A percentile compares a stretch with the other conserved stretches of the same genome.
Conservation (phyloP, 1,139 yeast genomes). For the Pichia sp. region DNA sequence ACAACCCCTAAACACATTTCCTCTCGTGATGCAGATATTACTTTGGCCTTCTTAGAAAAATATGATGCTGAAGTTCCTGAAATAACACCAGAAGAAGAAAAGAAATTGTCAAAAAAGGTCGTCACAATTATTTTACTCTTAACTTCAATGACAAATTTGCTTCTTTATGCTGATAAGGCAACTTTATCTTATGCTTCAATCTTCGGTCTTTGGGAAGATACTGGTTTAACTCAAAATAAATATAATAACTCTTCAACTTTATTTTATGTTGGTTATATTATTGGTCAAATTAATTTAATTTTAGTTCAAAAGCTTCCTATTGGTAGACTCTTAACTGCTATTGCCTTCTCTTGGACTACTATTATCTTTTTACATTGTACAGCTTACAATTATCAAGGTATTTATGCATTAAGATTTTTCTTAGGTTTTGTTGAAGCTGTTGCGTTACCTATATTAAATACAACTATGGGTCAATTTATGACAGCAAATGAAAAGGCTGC, state of each 20-base stretch:
- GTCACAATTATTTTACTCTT: slow-evolving; percentile 29
- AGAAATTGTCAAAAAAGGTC: slow-evolving; percentile 28
- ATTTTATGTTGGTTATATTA: slow-evolving; percentile 39
- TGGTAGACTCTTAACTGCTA: slow-evolving; percentile 27
- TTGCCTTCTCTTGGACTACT: slow-evolving; percentile 30
- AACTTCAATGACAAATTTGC: slow-evolving; percentile 30
- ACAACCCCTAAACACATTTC: slow-evolving; percentile 9
- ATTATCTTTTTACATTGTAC: slow-evolving; percentile 31
- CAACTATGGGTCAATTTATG: slow-evolving; percentile 33
- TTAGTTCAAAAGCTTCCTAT: slow-evolving; percentile 33
- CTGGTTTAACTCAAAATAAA: slow-evolving; percentile 31
- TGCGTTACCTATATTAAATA: slow-evolving; percentile 33
- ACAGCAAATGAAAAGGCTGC: slow-evolving; percentile 32
- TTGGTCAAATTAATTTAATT: slow-evolving; percentile 31
- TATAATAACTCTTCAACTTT: slow-evolving; percentile 37
- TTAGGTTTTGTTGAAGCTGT: slow-evolving; percentile 34
- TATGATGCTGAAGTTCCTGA: slow-evolving; percentile 28
- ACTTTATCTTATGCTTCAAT: slow-evolving; percentile 40
- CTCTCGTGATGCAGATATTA: slow-evolving; percentile 33
- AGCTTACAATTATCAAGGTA: slow-evolving; percentile 30
- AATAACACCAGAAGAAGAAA: slow-evolving; percentile 30
- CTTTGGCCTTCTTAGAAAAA: slow-evolving; percentile 29
- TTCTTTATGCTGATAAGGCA: slow-evolving; percentile 40
- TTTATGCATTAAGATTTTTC: slow-evolving; percentile 32
- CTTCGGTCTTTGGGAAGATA: slow-evolving; percentile 40